These are phyloP conservation scores for Cercospora sp. DNA, from an alignment of 2,329 filamentous ascomycete genomes.

Conservation along the genomic window DNA sequence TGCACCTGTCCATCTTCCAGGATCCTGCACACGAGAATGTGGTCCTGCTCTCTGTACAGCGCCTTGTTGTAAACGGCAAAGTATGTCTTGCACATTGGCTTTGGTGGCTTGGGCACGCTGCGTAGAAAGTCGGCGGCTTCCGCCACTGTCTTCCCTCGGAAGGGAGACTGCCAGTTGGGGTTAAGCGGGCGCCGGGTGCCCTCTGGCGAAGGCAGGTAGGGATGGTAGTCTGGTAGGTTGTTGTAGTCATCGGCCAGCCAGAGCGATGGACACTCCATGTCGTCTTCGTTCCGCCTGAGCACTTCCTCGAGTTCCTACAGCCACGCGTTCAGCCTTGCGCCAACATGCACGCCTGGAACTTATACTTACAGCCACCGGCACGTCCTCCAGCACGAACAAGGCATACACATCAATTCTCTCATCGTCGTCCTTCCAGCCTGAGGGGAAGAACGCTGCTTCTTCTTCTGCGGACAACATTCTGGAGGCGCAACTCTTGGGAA, in stretches of 20 bases:
- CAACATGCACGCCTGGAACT: no score
- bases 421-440: no score
- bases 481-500: no score
- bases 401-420: no score
- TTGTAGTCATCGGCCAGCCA: not conserved
- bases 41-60: not conserved
- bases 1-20: not conserved
- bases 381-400: not conserved
- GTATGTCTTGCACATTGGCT: not conserved
- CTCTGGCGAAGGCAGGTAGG: no score
- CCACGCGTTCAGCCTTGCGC: not conserved
- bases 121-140: not conserved
- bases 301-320: not conserved
- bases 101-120: not conserved
- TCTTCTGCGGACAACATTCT: no score
- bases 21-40: not conserved
- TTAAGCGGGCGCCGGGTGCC: no score
- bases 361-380: not conserved
- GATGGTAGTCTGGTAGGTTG: not conserved
- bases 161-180: not conserved
- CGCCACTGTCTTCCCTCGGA: not conserved
- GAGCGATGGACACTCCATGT: not conserved
- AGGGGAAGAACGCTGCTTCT: no score
- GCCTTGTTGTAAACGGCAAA: not conserved
- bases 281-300: not conserved